phyloP scores from a whole-genome alignment of 768 basidiomycete genomes.

The Xerocomus brunneocitrinus region DNA sequence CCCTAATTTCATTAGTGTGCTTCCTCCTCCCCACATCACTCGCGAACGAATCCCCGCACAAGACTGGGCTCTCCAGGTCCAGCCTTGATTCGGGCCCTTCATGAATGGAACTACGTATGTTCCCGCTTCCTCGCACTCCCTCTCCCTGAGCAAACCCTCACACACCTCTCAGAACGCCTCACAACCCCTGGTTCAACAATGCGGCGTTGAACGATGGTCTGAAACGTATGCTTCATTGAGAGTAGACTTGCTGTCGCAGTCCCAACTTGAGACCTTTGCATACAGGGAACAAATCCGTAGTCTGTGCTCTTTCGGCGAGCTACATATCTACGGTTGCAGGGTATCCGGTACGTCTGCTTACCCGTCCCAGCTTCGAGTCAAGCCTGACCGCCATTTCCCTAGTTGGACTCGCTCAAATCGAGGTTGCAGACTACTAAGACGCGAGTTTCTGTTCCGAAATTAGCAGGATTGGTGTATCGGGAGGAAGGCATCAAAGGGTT shows the following conservation, averaged over 20 bases:
- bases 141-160: constrained; percentile 17
- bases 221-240: constrained; percentile 46
- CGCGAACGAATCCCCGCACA: constrained; percentile 42
- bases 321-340: constrained; percentile 91
- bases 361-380: neutral
- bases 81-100: constrained; percentile 45
- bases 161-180: constrained; percentile 39
- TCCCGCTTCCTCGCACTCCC: neutral
- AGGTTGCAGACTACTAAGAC: constrained; percentile 82
- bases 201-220: constrained; percentile 59
- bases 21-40: constrained; percentile 18
- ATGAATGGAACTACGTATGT: constrained; percentile 74
- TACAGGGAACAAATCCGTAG: constrained; percentile 80
- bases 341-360: constrained; percentile 56
- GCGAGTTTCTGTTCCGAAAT: constrained; percentile 65
- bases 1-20: constrained; percentile 18
- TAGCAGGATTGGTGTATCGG: constrained; percentile 68
- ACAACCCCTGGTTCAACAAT: constrained; percentile 59
- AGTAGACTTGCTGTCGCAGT: neutral
- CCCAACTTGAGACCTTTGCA: constrained; percentile 6
- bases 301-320: constrained; percentile 86
- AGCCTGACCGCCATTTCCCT: constrained; percentile 4
- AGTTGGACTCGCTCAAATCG: constrained; percentile 95
- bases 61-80: constrained; percentile 66
- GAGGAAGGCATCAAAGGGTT: constrained; percentile 89